Evolutionary conservation across 805 yeast species (phyloP), one percentile per base, ranked within the genome.

Genomic region (Clavispora phyllophila): DNA sequence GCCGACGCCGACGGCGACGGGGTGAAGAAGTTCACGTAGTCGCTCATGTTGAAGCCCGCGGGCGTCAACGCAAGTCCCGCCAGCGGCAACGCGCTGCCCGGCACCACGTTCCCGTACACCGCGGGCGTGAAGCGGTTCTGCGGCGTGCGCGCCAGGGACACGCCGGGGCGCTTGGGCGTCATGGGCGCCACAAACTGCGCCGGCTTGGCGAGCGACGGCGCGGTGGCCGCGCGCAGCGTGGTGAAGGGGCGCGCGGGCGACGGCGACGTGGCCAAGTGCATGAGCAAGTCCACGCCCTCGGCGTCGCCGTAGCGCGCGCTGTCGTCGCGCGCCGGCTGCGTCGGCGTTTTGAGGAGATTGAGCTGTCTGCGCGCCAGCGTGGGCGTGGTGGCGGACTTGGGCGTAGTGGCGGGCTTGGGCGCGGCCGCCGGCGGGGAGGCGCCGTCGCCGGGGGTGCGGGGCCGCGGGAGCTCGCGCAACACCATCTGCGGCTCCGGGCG

Each of bases 251-350:
- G 68, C 42, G 79, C 78, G 1, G 85, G 85, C 0, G 86, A 78
- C 1, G 96, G 96, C 8, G 93, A 84, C 6, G 90, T 84, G 2
- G 96, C 95, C 51, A 87, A 68, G 61, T 78, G 87, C 78, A 87
- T 76, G 47, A 87, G 72, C 47, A 87, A 65, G 58, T 84, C 91
- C 1, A 95, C 96, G 12, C 95, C 96, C 61, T 85, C 93, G 26
- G 64, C 64, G 48, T 70, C 73, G 38, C 65, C 61, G 43, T 57
- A 60, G 33, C 31, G 31, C 17, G 31, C 18, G 36, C 52, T 49
- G 23, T 54, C 58, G 22, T 50, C 49, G 17, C 53, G 40, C 23
- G 54, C 48, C 1, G 61, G 50, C 45, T 65, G 70, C 2, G 72
- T 67, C 3, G 75, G 74, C 0, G 74, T 70, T 34, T 58, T 59